phyloP scores from a whole-genome alignment of 257 asterid species.

The Plantago ovata region DNA sequence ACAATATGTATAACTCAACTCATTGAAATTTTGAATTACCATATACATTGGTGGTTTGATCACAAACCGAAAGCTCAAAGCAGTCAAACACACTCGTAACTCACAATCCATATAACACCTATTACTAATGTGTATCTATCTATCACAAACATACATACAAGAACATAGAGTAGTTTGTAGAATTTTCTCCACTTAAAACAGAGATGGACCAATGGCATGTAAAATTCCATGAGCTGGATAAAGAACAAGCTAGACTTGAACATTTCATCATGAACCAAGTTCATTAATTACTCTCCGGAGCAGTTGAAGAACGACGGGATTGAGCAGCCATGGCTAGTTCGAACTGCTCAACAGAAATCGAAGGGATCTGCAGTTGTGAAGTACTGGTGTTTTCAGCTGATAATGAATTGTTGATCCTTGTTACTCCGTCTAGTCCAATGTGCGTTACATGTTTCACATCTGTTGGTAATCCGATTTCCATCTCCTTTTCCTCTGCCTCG shows the following conservation, averaged over 20 bases:
- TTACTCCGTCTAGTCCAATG: conserved; percentile 61
- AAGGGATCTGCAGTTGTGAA: conserved; percentile 31
- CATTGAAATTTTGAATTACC: too few relatives aligned
- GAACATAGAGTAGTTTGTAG: too few relatives aligned
- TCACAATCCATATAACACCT: too few relatives aligned
- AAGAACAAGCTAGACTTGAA: not conserved
- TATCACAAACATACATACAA: too few relatives aligned
- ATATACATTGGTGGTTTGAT: too few relatives aligned
- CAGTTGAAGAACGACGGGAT: conserved; percentile 20
- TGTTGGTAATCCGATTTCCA: conserved; percentile 61
- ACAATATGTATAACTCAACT: too few relatives aligned
- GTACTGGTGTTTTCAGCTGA: conserved; percentile 23
- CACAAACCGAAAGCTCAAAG: too few relatives aligned
- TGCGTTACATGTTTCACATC: conserved; percentile 64
- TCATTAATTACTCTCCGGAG: not conserved
- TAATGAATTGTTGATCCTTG: conserved; percentile 22
- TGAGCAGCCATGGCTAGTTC: conserved; percentile 63
- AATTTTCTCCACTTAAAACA: too few relatives aligned
- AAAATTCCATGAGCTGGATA: not conserved
- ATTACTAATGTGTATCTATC: too few relatives aligned
- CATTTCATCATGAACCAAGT: not conserved
- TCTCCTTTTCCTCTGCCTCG: conserved; percentile 32
- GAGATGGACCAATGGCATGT: not conserved
- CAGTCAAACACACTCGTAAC: too few relatives aligned
- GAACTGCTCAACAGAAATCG: conserved; percentile 46